Base-by-base conservation (phyloP, 2,329 filamentous ascomycete species). In the Colletotrichum sidae region DNA sequence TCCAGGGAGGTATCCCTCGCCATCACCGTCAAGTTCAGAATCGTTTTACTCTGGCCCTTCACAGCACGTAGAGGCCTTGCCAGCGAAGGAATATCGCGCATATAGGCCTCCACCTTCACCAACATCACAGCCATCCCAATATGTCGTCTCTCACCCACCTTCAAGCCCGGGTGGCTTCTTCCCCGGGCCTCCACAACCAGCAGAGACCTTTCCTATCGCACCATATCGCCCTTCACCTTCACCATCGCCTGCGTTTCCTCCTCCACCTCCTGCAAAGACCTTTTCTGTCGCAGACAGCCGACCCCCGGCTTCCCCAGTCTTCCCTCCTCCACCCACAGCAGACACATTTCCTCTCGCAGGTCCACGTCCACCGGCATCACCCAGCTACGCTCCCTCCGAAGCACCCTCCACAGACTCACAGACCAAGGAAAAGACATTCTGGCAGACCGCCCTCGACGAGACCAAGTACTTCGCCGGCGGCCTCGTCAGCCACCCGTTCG, bases 381-480 rank as follows among this genome's bases (percentile, higher is more conserved):
- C 57, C 4, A 33, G 12, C 10, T 53, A 53, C 8, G 33, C 62
- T 12, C 52, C 52, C 4, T 65, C 62, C 1, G 62, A 57, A 33
- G 49, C 54, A 0, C 25, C 44, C 0, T 50, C 59, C 2, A 2
- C 63, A 39, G 54, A 64, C n/a, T 42, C 64, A 12, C 53, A 59
- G 1, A 4, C 54, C 8, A 55, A 45, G 11, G 67, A 68, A 44
- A 70, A 66, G 50, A 59, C 69, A 1, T 58, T 77, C 67, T 84
- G 83, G 81, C 83, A 85, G 62, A 75, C 77, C 2, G 83, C 84
- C 0, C 69, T 87, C 2, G 80, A 82, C 8, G 88, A 91, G 70
- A 88, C 88, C 0, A 82, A 86, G 41, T 87, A 91, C 73, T 88
- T 91, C 66, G 87, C 89, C 2, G 86, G 87, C 3, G 89, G 90